Base-by-base conservation (phyloP, 2,329 filamentous ascomycete species). In the Fusarium denticulatum region DNA sequence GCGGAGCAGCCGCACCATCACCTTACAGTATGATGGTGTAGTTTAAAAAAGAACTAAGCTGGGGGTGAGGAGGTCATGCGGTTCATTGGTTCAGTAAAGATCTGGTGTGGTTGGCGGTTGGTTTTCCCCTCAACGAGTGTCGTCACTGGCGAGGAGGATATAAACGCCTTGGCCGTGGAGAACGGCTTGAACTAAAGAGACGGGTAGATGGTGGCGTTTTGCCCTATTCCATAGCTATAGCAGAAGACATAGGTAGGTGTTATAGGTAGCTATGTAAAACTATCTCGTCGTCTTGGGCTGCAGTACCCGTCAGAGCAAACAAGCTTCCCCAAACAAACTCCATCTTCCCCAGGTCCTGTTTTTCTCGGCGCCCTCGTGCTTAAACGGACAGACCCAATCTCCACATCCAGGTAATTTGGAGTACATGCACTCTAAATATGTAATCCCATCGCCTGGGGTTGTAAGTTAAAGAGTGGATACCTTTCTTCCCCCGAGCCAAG, bases 1-100 rank as follows among this genome's bases (percentile, higher is more conserved):
- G 69, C 69, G 69, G 69, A 72, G 69, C 60, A 73, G 45, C 59
- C 69, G 69, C 69, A 58, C 69, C 64, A 57, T 66, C 37, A 69
- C 47, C 66, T 56, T 57, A 49, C n/a, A n/a, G n/a, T n/a, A n/a
- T n/a, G n/a, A n/a, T n/a, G n/a, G n/a, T n/a, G n/a, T n/a, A n/a
- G n/a, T n/a, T n/a, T n/a, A n/a, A n/a, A 47, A 18, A n/a, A 37
- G 37, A 13, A n/a, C n/a, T 46, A 59, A 45, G n/a, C 40, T 50
- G 37, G 32, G 49, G 34, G 60, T 28, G 45, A 49, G 34, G 56
- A 45, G 42, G 34, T 37, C 45, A 46, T 42, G 47, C 49, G 71
- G 56, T 36, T 55, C 22, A 72, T 64, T 72, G 65, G 70, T 22
- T 63, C 39, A 63, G 26, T 28, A 60, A 62, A 37, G 39, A 50